Evolutionary conservation across 208 protist genomes (phyloP), one percentile per base, ranked within the genome.

Genomic region (Acanthamoeba rhysodes): DNA sequence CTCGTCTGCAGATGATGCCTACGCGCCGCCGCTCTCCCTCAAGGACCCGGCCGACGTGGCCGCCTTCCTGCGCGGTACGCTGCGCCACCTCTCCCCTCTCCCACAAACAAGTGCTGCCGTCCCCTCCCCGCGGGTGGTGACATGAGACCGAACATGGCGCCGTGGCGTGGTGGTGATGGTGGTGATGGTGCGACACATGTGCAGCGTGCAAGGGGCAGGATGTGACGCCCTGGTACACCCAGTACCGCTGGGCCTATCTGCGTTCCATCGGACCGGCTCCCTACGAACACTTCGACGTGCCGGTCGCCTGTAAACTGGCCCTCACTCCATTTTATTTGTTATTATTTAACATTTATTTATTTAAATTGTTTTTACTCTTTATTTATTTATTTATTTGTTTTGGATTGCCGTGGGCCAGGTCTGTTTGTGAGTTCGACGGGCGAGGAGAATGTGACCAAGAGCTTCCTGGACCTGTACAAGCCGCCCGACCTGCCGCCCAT

Each of bases 151-250:
- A 29, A 29, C 27, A 29, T 85, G 45, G 14, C 53, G 27, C 24
- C 6, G 37, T 64, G 29, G 14, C 59, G 4, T 66, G 6, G 6
- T 88, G 29, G 22, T 88, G 12, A 27, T 4, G 24, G 32, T 62
- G 80, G 8, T 41, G 37, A 4, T 14, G 18, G 27, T 57, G 29
- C 45, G 34, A 12, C 24, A 14, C 12, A 2, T 57, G 20, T 24
- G 27, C 82, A 90, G 82, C 82, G 18, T 32, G 82, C 32, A 90
- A 90, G 57, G 82, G 82, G 22, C 82, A 90, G 27, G 82, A 90
- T n/a, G 53, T 66, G 10, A 90, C 82, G 29, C 82, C 82, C 14
- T 90, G 82, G 82, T 90, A 53, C 57, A 90, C 57, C 16, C 48
- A 90, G 48, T 90, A 68, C 9, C 82, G 82, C 27, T 68, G 57